Evolutionary conservation across 768 basidiomycete species (phyloP), one percentile per base, ranked within the genome.

Genomic region (Pulveroboletus frians): DNA sequence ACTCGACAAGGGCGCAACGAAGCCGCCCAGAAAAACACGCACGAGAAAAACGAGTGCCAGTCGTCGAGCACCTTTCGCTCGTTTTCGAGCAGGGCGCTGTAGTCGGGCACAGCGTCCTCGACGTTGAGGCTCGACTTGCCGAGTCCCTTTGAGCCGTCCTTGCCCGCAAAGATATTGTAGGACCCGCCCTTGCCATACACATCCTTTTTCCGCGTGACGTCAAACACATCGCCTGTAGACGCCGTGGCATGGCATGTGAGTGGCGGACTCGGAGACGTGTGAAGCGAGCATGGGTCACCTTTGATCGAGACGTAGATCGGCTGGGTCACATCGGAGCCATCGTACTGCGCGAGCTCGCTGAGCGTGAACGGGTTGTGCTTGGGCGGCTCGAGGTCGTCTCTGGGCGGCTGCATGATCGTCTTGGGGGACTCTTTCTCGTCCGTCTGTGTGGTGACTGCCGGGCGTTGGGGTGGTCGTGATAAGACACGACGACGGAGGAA

Each of bases 221-320:
- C 93, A 68, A 96, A 97, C 9, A 97, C 77, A 1, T 84, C 85
- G 40, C 93, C 53, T 45, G n/a, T 20, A 10, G 21, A 9, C 27
- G 9, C 5, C 11, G 42, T 31, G 36, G 37, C 43, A 32, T 26
- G 37, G 23, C 14, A 15, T 44, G 39, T 43, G 0, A 30, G 26
- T 9, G 20, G 17, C 14, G 4, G 1, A 23, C 13, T n/a, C n/a
- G 37, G 14, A 23, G 46, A 43, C 20, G 43, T 34, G 84, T 39
- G 17, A 43, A 11, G 30, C 11, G 20, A 84, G 73, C 3, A 20
- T 14, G 54, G 57, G 63, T 37, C 50, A 84, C 90, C 91, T 76
- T 96, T 97, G 72, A 98, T 94, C 27, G 92, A 85, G 37, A 98
- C 86, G 57, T 87, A 92, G 53, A 98, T 89, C 1, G 91, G 89